Evolutionary conservation across 2,329 filamentous ascomycete genomes (phyloP).

Genomic region (Colletotrichum echinochloae): DNA sequence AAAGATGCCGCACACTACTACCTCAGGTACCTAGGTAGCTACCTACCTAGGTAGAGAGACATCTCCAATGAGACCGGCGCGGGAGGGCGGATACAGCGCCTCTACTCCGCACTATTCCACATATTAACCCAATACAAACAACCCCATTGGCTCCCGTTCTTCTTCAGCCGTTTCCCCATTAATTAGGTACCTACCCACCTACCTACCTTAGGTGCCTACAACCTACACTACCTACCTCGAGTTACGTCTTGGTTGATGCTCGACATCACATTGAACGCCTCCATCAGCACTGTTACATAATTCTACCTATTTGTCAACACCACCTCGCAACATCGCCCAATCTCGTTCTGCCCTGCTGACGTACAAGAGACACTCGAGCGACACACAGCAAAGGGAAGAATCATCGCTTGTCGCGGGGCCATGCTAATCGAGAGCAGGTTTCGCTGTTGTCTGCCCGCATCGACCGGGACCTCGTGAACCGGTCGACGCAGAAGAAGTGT

Average conservation of each 20-base stretch:
- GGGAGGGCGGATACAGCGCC: conserved; percentile 2
- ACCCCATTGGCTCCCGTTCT: conserved; percentile 9
- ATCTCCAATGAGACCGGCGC: background rate
- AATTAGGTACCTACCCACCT: too few species aligned
- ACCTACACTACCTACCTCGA: too few species aligned
- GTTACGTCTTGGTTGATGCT: background rate
- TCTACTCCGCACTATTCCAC: background rate
- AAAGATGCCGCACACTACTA: too few species aligned
- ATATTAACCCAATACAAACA: background rate
- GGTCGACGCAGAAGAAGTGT: background rate
- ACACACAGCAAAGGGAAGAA: background rate
- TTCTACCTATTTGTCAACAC: background rate
- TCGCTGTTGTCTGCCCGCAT: background rate
- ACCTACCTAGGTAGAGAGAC: background rate
- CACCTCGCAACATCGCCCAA: background rate
- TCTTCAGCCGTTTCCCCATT: background rate
- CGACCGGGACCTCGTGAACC: background rate
- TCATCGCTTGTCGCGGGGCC: background rate
- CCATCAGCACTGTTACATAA: background rate
- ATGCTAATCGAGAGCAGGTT: background rate
- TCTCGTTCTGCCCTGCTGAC: background rate
- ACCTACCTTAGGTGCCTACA: too few species aligned
- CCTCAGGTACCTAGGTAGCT: too few species aligned
- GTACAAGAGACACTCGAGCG: background rate
- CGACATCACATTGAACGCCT: background rate